Evolutionary conservation across 176 grass and related monocot genomes (phyloP), one percentile per base, ranked within the genome.

Genomic region (Avena sativa): DNA sequence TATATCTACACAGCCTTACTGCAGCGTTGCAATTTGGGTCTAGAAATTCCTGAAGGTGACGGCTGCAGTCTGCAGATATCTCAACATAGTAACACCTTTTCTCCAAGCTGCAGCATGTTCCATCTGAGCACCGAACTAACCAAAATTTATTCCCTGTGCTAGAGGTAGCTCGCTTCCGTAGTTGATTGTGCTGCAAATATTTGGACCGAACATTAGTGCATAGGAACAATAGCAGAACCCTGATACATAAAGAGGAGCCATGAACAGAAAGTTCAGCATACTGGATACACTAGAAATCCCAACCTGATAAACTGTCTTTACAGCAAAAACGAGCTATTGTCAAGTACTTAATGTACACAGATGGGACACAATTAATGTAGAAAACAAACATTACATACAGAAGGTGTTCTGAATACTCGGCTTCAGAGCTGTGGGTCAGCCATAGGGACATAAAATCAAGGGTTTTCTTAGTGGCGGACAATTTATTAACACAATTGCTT

Each of bases 101-200:
- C 71, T 23, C 40, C 14, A 40, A 28, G 23, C 55, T 26, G 12
- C 59, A 58, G 77, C 76, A 74, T 47, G 79, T 13, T 52, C 30
- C 46, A 16, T 38, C 7, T 56, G 16, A 78, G 43, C 14, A 85
- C 17, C 62, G 8, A 58, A 53, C 66, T 76, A 99, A 62, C 94
- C 90, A 81, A 99, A 99, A 80, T 96, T 96, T 75, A 99, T 96
- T 78, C 97, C 97, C 80, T 99, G 97, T 1, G 97, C 97, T 40
- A 98, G 89, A 79, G 97, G 97, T 62, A 98, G 89, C 86, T 98
- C 97, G 63, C 85, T 98, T 58, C 97, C 97, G 53, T 98, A 98
- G 90, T 98, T 98, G 92, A 98, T 96, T 83, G 97, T 98, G 47
- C 97, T 98, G 87, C 34, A 93, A 83, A 77, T 73, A 71, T 62